A percentile compares a stretch with the other conserved stretches of the same genome.
Conservation (phyloP, 805 yeast species). For the baker's yeast (Saccharomyces cerevisiae) region DNA sequence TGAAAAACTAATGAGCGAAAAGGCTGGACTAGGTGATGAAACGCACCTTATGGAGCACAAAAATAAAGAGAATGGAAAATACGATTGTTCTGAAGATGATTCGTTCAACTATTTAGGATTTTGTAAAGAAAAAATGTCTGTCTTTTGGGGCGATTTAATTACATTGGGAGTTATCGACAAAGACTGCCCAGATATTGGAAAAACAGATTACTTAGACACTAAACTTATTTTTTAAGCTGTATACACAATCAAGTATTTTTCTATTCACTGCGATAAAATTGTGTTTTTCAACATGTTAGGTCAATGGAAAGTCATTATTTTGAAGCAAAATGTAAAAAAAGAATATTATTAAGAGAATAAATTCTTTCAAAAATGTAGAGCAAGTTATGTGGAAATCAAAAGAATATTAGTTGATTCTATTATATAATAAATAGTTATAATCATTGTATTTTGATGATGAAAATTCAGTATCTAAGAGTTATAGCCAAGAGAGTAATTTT, state of each 20-base stretch:
- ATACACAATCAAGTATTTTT: not conserved
- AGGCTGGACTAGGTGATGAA: slow-evolving; percentile 11
- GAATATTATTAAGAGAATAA: not conserved
- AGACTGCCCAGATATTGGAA: slow-evolving; percentile 7
- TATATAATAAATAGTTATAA: not conserved
- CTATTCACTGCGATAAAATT: not conserved
- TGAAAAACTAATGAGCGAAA: slow-evolving; percentile 16
- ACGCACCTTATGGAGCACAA: slow-evolving; percentile 7
- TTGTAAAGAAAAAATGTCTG: slow-evolving; percentile 59
- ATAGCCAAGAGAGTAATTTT: too few relatives aligned
- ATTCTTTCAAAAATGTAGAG: not conserved
- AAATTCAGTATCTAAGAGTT: not conserved
- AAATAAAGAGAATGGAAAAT: slow-evolving; percentile 12
- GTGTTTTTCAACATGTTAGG: too few relatives aligned
- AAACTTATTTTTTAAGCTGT: not conserved
- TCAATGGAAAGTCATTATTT: too few relatives aligned
- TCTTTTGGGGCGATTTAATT: slow-evolving; percentile 65
- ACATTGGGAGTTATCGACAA: slow-evolving; percentile 43
- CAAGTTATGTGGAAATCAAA: not conserved
- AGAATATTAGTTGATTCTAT: not conserved
- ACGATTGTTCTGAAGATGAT: slow-evolving; percentile 37
- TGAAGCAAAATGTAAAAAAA: not conserved
- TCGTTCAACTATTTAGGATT: slow-evolving; percentile 69
- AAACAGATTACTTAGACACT: slow-evolving; percentile 5
- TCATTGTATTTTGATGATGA: not conserved